A percentile compares a stretch with the other conserved stretches of the same genome.
Evolutionary conservation across 768 basidiomycete genomes (phyloP).

Genomic region (Amanita brunnescens): DNA sequence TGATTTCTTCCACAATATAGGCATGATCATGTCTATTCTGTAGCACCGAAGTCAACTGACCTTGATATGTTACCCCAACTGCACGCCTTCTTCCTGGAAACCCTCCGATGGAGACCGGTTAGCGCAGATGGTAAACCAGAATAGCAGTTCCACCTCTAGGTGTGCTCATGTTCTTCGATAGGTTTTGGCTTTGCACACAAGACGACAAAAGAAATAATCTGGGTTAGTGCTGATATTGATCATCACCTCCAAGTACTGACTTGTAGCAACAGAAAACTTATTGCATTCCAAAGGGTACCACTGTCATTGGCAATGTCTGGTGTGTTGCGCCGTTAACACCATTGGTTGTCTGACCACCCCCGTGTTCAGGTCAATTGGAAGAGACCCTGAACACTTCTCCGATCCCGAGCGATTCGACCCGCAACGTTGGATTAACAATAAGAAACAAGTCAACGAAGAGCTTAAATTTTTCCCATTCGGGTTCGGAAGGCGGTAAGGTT

Average conservation of each 20-base stretch:
- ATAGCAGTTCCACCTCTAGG: background rate
- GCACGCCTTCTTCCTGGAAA: constrained; percentile 40
- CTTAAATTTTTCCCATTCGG: constrained; percentile 43
- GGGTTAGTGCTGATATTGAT: constrained; percentile 27
- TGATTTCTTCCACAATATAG: background rate
- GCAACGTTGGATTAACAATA: constrained; percentile 42
- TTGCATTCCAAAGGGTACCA: constrained; percentile 47
- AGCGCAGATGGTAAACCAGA: constrained; percentile 30
- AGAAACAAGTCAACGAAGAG: constrained; percentile 41
- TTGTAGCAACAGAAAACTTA: constrained; percentile 31
- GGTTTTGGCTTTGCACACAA: constrained; percentile 48
- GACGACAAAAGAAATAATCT: constrained; percentile 55
- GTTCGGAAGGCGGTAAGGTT: too few relatives aligned
- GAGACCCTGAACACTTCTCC: constrained; percentile 49
- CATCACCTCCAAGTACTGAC: background rate
- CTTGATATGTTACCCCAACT: constrained; percentile 32
- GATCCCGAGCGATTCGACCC: constrained; percentile 54
- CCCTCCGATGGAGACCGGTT: constrained; percentile 44
- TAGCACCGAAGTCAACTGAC: constrained; percentile 33
- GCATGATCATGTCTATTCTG: background rate
- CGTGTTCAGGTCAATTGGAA: constrained; percentile 33
- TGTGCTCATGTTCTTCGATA: too few relatives aligned
- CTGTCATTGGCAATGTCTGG: constrained; percentile 53
- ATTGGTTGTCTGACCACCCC: too few relatives aligned
- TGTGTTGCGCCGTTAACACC: too few relatives aligned